phyloP scores from a whole-genome alignment of 805 yeast genomes.

The Cyberlindnera lachancei region DNA sequence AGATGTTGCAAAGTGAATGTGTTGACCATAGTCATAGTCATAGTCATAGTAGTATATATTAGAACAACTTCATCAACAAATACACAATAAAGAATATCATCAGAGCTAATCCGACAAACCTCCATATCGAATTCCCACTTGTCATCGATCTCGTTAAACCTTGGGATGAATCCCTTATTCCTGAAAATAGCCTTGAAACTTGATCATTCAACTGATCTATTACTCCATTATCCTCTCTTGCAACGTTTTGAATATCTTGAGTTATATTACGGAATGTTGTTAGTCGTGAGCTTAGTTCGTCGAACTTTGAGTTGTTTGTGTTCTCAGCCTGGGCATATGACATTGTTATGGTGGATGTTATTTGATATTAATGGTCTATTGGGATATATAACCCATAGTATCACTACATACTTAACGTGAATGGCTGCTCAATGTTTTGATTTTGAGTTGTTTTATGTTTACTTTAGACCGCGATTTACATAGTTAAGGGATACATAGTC shows the following conservation, averaged over 20 bases:
- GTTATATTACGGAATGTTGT: constrained; percentile 59
- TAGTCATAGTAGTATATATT: too few species aligned
- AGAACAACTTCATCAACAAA: constrained; percentile 42
- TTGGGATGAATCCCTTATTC: constrained; percentile 43
- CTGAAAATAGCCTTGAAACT: constrained; percentile 40
- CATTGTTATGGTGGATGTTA: too few species aligned
- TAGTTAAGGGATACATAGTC: neutral
- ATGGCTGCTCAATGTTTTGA: neutral
- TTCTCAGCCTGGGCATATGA: constrained; percentile 25
- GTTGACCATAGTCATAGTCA: too few species aligned
- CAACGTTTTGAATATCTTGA: constrained; percentile 58
- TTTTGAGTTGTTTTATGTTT: neutral
- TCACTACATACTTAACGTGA: neutral
- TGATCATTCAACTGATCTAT: constrained; percentile 39
- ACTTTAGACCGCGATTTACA: neutral
- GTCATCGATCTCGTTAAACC: constrained; percentile 48
- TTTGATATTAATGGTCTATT: too few species aligned
- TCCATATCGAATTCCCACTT: constrained; percentile 52
- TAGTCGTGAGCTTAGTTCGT: constrained; percentile 57
- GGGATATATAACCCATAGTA: too few species aligned
- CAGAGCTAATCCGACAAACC: constrained; percentile 52
- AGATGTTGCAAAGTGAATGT: constrained; percentile 48
- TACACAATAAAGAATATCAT: constrained; percentile 48
- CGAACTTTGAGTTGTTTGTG: constrained; percentile 53
- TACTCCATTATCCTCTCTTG: constrained; percentile 43